A percentile compares a stretch with the other conserved stretches of the same genome.
Evolutionary conservation across 2,329 filamentous ascomycete genomes (phyloP).

Genomic region (Aspergillus sp.): DNA sequence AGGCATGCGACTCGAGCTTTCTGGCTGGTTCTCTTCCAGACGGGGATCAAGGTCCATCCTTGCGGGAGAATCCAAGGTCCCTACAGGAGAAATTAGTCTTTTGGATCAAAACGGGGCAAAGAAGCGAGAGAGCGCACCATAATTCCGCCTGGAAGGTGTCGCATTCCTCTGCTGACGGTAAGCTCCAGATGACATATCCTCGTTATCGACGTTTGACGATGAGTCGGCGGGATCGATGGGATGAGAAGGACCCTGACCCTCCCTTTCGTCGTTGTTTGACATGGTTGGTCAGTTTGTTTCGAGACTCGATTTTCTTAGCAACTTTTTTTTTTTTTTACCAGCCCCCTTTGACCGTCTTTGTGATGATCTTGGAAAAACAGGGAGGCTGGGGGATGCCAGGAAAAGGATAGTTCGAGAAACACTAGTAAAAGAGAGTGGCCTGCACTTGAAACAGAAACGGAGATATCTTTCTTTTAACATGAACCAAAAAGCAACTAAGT

Average conservation of each 20-base stretch:
- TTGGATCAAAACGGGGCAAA: background rate
- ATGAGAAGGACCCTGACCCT: constrained; percentile 13
- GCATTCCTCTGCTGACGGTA: constrained; percentile 19
- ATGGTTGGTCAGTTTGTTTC: constrained; percentile 15
- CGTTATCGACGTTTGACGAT: constrained; percentile 17
- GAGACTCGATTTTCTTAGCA: background rate
- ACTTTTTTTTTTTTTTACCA: background rate
- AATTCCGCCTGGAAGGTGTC: constrained; percentile 28
- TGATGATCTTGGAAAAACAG: constrained; percentile 11
- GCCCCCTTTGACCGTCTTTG: constrained; percentile 2
- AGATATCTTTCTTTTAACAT: constrained; percentile 4
- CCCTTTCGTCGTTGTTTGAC: constrained; percentile 19
- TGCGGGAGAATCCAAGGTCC: constrained; percentile 34
- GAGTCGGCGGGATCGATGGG: constrained; percentile 8
- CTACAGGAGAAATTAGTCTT: constrained; percentile 22
- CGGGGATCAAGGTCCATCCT: constrained; percentile 24
- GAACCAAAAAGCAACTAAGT: constrained; percentile 2
- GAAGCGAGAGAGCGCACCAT: constrained; percentile 27
- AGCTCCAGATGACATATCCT: constrained; percentile 19
- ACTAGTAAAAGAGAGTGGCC: constrained; percentile 18
- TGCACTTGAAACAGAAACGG: constrained; percentile 19
- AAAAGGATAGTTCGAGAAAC: constrained; percentile 4
- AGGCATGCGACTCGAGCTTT: constrained; percentile 33
- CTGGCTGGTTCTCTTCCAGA: constrained; percentile 34
- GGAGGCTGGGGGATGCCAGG: constrained; percentile 14